A percentile compares a stretch with the other conserved stretches of the same genome.
Conservation (phyloP, 441 rosid genomes). For the Populus hybrid region DNA sequence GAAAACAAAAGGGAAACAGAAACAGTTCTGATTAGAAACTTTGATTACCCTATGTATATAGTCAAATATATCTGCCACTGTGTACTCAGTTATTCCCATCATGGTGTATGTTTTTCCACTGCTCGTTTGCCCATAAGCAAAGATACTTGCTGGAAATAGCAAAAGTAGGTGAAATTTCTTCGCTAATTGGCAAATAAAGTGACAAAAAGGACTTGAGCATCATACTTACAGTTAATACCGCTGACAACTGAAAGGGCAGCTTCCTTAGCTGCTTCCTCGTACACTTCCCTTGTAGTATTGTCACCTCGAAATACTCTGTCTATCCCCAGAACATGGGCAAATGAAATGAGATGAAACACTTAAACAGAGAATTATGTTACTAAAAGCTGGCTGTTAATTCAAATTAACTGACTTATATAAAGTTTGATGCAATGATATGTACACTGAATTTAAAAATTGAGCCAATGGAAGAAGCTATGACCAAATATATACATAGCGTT, state of each 20-base stretch:
- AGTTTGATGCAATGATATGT: constrained; percentile 4
- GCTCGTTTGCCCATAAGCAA: constrained; percentile 91
- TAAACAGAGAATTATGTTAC: constrained; percentile 1
- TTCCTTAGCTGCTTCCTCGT: constrained; percentile 79
- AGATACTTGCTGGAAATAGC: constrained; percentile 65
- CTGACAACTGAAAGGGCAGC: constrained; percentile 85
- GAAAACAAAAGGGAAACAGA: constrained; percentile 16
- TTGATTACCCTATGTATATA: constrained; percentile 59
- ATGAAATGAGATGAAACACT: constrained; percentile 3
- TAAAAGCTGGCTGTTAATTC: background rate
- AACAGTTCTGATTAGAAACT: constrained; percentile 5
- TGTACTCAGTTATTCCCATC: constrained; percentile 75
- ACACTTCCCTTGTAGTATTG: constrained; percentile 66
- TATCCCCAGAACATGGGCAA: constrained; percentile 28
- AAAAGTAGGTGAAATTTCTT: constrained; percentile 11
- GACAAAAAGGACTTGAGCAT: background rate
- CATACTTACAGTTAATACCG: constrained; percentile 83
- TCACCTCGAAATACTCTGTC: constrained; percentile 91
- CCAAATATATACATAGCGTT: background rate
- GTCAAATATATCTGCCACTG: constrained; percentile 76
- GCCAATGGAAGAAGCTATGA: background rate
- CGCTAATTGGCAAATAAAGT: background rate
- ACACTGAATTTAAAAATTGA: background rate
- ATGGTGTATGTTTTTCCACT: constrained; percentile 94
- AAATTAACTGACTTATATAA: background rate